phyloP scores from a whole-genome alignment of 495 filamentous ascomycete species.

The Usnea hakonensis region DNA sequence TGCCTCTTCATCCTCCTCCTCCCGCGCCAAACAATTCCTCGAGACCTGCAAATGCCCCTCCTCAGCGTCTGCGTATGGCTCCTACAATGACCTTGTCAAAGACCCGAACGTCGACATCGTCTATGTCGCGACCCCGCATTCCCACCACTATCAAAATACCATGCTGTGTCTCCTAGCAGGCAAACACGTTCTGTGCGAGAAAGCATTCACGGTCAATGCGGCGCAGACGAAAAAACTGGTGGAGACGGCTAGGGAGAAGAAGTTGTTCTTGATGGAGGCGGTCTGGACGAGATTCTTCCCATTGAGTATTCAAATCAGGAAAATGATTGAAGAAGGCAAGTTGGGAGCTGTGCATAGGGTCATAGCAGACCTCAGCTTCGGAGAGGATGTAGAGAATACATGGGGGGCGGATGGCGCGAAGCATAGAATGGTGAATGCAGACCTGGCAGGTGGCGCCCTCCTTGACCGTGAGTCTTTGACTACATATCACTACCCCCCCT shows the following conservation, averaged over 20 bases:
- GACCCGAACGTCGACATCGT: conserved; percentile 78
- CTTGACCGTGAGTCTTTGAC: conserved; percentile 52
- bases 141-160: conserved; percentile 88
- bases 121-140: conserved; percentile 91
- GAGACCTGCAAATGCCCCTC: conserved; percentile 52
- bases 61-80: conserved; percentile 66
- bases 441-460: conserved; percentile 77
- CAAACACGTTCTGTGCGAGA: conserved; percentile 89
- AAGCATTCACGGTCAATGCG: conserved; percentile 86
- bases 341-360: conserved; percentile 75
- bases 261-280: conserved; percentile 92
- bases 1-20: conserved; percentile 66
- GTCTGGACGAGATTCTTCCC: conserved; percentile 95
- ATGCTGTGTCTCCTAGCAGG: conserved; percentile 74
- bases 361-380: conserved; percentile 59
- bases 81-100: conserved; percentile 68
- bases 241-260: conserved; percentile 66
- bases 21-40: conserved; percentile 67
- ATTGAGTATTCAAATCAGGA: conserved; percentile 63
- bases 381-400: conserved; percentile 42
- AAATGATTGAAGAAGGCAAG: conserved; percentile 57
- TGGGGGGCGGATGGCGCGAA: conserved; percentile 37
- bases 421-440: conserved; percentile 80
- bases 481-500: neutral
- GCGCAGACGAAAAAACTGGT: conserved; percentile 68